A percentile compares a stretch with the other conserved stretches of the same genome.
phyloP scores from a whole-genome alignment of 2,329 filamentous ascomycete species.

The Fusarium napiforme region DNA sequence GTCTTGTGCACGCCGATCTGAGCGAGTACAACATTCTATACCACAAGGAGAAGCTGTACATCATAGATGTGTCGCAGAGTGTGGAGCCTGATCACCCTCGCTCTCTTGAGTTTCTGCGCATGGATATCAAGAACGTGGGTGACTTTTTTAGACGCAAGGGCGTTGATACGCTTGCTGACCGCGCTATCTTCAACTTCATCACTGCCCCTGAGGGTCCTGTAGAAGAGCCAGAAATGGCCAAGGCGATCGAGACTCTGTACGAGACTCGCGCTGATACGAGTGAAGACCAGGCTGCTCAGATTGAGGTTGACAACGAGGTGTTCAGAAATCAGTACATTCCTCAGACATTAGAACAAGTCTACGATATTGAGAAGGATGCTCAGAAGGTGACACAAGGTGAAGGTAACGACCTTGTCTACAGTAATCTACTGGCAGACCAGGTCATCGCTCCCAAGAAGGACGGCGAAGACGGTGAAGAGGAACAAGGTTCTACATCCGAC shows the following conservation, averaged over 20 bases:
- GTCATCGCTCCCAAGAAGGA: constrained; percentile 56
- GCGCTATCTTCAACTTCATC: constrained; percentile 86
- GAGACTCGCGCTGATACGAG: constrained; percentile 62
- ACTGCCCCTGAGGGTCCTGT: constrained; percentile 69
- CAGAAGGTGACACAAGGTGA: constrained; percentile 79
- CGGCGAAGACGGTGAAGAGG: constrained; percentile 52
- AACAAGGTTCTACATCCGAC: constrained; percentile 52
- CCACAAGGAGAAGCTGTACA: constrained; percentile 82
- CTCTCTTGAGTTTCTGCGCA: constrained; percentile 91
- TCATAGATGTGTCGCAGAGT: constrained; percentile 97
- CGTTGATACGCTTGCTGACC: constrained; percentile 83
- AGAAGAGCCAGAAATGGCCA: constrained; percentile 69
- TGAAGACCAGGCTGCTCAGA: constrained; percentile 65
- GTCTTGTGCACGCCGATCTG: constrained; percentile 92
- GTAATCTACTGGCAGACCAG: constrained; percentile 81
- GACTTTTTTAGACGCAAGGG: constrained; percentile 92
- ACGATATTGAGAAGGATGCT: constrained; percentile 92
- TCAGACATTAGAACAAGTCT: constrained; percentile 94
- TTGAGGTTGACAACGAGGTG: constrained; percentile 87
- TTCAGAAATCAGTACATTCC: constrained; percentile 98
- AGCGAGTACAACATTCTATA: constrained; percentile 99
- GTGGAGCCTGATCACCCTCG: constrained; percentile 97
- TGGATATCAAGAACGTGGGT: constrained; percentile 97
- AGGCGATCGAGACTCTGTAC: constrained; percentile 75
- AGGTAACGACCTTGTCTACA: constrained; percentile 83